Base-by-base conservation (phyloP, 2,329 filamentous ascomycete species). In the Orbilia quercus region DNA sequence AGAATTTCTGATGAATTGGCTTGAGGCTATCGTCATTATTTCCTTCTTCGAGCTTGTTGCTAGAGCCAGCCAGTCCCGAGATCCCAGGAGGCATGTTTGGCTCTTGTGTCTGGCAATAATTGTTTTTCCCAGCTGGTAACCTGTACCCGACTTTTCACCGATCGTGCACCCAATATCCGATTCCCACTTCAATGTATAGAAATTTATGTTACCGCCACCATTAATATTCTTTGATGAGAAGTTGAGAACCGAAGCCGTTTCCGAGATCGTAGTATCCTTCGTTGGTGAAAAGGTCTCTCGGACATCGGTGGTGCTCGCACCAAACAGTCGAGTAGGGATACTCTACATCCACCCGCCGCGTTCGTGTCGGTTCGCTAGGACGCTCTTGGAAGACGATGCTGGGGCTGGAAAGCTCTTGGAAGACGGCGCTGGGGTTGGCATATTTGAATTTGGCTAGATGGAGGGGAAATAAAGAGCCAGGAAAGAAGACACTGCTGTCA, bases 301-400 rank as follows among this genome's bases (percentile, higher is more conserved):
- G 64, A n/a, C 64, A 69, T 20, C 64, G 36, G 16, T 69, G 64
- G 45, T 69, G 64, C 7, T 69, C 64, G 20, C 64, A 69, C 64
- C 64, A 69, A 34, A 69, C 54, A n/a, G 64, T 69, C 7, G 64
- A 69, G 47, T 69, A 69, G 14, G 11, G 20, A 25, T 58, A 58
- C 11, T 11, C 16, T 14, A 31, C 4, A 9, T 31, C 28, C 28
- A 31, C 28, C 9, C 9, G 28, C 9, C 28, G 28, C 9, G 28
- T 31, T 31, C 28, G 28, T 4, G 9, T 31, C 28, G 28, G 28
- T 5, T 31, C 5, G 28, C 28, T 31, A 9, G 28, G 28, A 9
- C 4, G 38, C 22, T 2, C 11, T 9, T 3, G 6, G 18, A 18
- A 23, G 2, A n/a, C 63, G 45, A 2, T 50, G 34, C 22, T 25